Base-by-base conservation (phyloP, 2,329 filamentous ascomycete species). In the Ceratocystis lukuohia region DNA sequence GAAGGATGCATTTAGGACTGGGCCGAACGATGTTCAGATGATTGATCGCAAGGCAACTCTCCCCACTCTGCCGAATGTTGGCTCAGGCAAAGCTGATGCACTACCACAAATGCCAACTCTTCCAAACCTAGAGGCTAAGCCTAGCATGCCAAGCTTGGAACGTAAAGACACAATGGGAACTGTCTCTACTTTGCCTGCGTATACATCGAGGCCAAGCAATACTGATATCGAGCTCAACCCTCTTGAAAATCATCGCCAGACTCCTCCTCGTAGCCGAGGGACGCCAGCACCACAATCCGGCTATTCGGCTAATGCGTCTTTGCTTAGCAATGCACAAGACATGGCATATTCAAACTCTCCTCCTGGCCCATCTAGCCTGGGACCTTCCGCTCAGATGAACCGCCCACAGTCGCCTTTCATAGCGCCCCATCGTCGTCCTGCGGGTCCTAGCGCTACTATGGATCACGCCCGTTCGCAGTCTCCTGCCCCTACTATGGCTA, bases 281-380 rank as follows among this genome's bases (percentile, higher is more conserved):
- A 66, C 28, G 15, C 17, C 45, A 0, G 59, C 67, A 10, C 78
- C 81, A 69, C 76, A 77, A 20, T 87, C 87, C 0, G 76, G 75
- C 37, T 87, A 84, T 71, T 82, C 80, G 12, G 85, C 87, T 2
- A 83, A 86, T 68, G 80, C 83, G 6, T 84, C 88, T 0, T 78
- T 90, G 5, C 75, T 88, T 46, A 75, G 77, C 20, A 79, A 82
- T 68, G 84, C 85, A 5, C 80, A 80, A 41, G 79, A 80, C 5
- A 70, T 70, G 66, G 69, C 68, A 20, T 62, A 64, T 41, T 63
- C 61, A 30, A 17, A 15, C 25, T 50, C 46, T n/a, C 46, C 48
- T 30, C 65, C 61, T 12, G 59, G 46, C 20, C 50, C 62, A 22
- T 62, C 56, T 37, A 50, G 61, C 10, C 62, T 63, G 20, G 45